Evolutionary conservation across 176 grass and related monocot species (phyloP).

Genomic region (Paspalum notatum): DNA sequence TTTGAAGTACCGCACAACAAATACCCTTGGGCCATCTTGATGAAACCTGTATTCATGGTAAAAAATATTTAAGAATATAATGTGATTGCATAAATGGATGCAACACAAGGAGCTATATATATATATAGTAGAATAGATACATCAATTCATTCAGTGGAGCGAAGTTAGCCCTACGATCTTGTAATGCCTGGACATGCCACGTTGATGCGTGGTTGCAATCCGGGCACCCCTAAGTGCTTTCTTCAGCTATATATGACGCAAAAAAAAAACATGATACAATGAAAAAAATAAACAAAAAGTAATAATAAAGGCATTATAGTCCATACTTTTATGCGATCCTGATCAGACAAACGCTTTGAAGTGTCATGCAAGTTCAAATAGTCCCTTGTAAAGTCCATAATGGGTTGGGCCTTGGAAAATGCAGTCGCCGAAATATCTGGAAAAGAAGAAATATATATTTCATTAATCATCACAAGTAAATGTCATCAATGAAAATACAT

Average conservation of each 20-base stretch:
- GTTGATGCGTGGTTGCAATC: slow-evolving; percentile 57
- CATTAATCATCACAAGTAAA: too few species aligned
- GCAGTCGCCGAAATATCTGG: slow-evolving; percentile 77
- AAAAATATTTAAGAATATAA: background rate
- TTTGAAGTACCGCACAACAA: slow-evolving; percentile 75
- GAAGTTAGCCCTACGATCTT: slow-evolving; percentile 62
- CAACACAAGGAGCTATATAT: background rate
- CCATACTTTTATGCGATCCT: slow-evolving; percentile 54
- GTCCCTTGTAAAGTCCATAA: slow-evolving; percentile 47
- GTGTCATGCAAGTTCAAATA: slow-evolving; percentile 55
- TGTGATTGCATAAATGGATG: slow-evolving; percentile 15
- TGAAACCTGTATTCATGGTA: slow-evolving; percentile 63
- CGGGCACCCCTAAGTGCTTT: slow-evolving; percentile 67
- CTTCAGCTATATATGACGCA: slow-evolving; percentile 52
- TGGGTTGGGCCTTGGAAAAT: slow-evolving; percentile 63
- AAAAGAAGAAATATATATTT: slow-evolving; percentile 16
- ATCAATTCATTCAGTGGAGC: slow-evolving; percentile 50
- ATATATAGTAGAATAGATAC: slow-evolving; percentile 36
- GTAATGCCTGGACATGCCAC: slow-evolving; percentile 49
- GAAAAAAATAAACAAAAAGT: background rate
- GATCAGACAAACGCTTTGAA: slow-evolving; percentile 49
- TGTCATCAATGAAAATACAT: too few species aligned
- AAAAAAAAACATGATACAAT: background rate
- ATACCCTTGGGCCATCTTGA: slow-evolving; percentile 39
- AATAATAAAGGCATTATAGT: background rate